Base-by-base conservation (phyloP, 1,284 basidiomycete genomes). In the Testicularia cyperi region DNA sequence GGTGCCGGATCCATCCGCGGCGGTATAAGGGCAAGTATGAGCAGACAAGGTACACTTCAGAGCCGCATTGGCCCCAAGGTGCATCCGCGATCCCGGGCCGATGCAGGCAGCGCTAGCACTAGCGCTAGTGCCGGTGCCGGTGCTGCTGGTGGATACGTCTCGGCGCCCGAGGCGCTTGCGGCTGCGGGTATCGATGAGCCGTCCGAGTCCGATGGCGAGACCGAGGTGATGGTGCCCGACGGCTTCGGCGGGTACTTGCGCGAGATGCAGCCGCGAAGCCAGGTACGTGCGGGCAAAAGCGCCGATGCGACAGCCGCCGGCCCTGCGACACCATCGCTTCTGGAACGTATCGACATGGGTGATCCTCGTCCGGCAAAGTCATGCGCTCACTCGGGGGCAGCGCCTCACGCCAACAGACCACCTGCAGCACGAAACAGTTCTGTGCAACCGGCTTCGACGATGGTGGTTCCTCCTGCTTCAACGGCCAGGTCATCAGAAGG, bases 231-330 rank as follows among this genome's bases (percentile, higher is more conserved):
- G 43, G 28, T 68, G 4, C 57, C 68, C 0, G 68, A 70, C 25
- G 68, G 68, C 16, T 70, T 70, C 19, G 68, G 68, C 13, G 65
- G 65, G n/a, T 61, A 63, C 24, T 42, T 32, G 3, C 51, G 62
- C 19, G 22, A 31, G 22, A 56, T 44, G 26, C 49, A 49, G 38
- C 38, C 49, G 6, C 25, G 49, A 26, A 32, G 41, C 19, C 40
- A 35, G n/a, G n/a, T n/a, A n/a, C n/a, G n/a, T n/a, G n/a, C n/a
- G n/a, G n/a, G n/a, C n/a, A n/a, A n/a, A 19, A 18, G 22, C 12
- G 19, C 21, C 16, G 27, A 31, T 7, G 20, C 26, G 13, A 36
- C 14, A 13, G 6, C 45, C 6, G 35, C 35, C 19, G 29, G 42
- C 13, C 31, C 25, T 4, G n/a, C n/a, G n/a, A n/a, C n/a, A n/a